Evolutionary conservation across 441 rosid species (phyloP), one percentile per base, ranked within the genome.

Genomic region (Pelargonium australe): DNA sequence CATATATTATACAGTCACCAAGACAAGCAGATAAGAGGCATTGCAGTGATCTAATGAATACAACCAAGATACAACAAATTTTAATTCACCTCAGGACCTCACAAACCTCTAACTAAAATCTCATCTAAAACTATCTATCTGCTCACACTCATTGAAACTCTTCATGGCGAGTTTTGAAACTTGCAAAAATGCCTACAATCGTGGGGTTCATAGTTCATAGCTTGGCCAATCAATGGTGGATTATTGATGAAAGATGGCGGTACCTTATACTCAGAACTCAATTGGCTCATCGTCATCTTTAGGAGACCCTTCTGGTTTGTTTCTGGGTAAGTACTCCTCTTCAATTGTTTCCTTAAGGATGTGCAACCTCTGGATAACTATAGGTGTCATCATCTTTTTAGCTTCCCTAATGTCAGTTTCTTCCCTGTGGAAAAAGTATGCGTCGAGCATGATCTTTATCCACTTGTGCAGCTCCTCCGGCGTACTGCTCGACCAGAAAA

Each of bases 381-480:
- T 77, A 12, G 98, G 98, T 58, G 88, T 89, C 71, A 79, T 74
- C 95, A 93, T 75, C 74, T 84, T 84, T 76, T 82, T 91, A 19
- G 89, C 97, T 85, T 88, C 96, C 83, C 82, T 85, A 14, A 93
- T 86, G 69, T 88, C 96, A 19, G 88, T 85, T n/a, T 87, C 95
- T 72, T 93, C 98, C 80, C 79, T 87, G 67, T 86, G 86, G 28
- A 91, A 82, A 78, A 81, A 80, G 81, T 91, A 93, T 0, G 95
- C 91, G 19, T 91, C 98, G 17, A 94, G 93, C 92, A 89, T 85
- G 70, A 86, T 85, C 79, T 83, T 87, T 63, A 89, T 82, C 98
- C 98, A 94, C 79, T 89, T 91, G 75, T 89, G 93, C 68, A 94
- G 86, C 84, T 94, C 98, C 78, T 91, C 83, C 0, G 98, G 98